Conservation (phyloP, 495 filamentous ascomycete species). For the Trichoderma gamsii region DNA sequence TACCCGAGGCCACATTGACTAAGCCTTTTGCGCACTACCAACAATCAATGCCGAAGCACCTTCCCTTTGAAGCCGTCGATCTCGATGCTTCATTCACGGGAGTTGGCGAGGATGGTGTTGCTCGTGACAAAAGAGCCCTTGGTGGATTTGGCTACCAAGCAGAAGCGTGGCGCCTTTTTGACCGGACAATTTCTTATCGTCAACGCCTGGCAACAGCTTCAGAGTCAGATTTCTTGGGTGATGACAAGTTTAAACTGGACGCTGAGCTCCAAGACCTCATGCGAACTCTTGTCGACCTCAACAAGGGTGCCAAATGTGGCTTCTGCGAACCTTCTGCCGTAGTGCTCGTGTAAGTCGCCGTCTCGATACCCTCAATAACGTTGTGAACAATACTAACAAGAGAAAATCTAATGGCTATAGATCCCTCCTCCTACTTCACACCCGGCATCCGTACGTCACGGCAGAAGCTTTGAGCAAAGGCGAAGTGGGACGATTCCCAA, state of each 20-base stretch:
- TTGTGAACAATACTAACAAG: background rate
- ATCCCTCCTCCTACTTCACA: background rate
- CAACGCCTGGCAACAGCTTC: background rate
- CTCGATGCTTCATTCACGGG: background rate
- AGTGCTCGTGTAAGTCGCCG: slow-evolving; percentile 1
- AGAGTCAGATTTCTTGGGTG: background rate
- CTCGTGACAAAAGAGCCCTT: background rate
- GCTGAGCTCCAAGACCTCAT: background rate
- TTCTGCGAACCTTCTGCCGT: background rate
- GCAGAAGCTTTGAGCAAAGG: background rate
- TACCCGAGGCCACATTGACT: background rate
- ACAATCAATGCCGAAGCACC: background rate
- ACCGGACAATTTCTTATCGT: background rate
- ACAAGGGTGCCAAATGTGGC: background rate
- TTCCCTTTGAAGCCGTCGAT: background rate
- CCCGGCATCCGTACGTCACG: background rate
- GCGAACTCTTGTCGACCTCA: background rate
- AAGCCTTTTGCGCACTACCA: background rate
- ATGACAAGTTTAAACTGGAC: background rate
- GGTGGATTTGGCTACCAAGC: background rate
- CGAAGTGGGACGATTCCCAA: background rate
- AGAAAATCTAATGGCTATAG: background rate
- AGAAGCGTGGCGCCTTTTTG: slow-evolving; percentile 2
- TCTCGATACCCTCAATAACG: background rate
- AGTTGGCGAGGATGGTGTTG: background rate